A percentile compares a stretch with the other conserved stretches of the same genome.
phyloP scores from a whole-genome alignment of 257 asterid species.

The Solanum phureja region DNA sequence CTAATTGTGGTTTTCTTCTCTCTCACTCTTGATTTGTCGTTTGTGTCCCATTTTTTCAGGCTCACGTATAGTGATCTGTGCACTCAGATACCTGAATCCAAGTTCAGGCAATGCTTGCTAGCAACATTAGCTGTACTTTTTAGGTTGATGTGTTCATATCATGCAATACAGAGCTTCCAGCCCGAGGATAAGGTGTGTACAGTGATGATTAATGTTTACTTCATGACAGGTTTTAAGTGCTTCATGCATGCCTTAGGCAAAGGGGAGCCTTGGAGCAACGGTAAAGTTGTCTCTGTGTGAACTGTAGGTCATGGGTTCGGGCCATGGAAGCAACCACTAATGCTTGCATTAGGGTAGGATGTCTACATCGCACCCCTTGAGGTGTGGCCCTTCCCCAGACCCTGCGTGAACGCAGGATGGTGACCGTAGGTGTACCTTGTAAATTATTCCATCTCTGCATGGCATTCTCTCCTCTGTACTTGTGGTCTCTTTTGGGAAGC shows the following conservation, averaged over 20 bases:
- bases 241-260: neutral
- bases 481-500: neutral
- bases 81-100: constrained; percentile 84
- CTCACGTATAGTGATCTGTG: constrained; percentile 96
- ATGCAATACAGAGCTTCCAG: constrained; percentile 70
- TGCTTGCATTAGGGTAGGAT: neutral
- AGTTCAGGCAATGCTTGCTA: constrained; percentile 81
- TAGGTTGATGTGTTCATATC: constrained; percentile 88
- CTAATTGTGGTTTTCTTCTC: constrained; percentile 9
- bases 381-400: neutral
- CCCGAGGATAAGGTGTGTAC: constrained; percentile 59
- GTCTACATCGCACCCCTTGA: neutral
- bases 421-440: neutral
- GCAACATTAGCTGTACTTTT: constrained; percentile 78
- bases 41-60: constrained; percentile 33
- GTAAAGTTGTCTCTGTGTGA: neutral
- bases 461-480: neutral
- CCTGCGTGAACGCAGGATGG: neutral
- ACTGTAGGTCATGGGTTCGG: neutral
- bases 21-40: constrained; percentile 19
- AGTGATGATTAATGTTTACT: neutral
- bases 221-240: neutral
- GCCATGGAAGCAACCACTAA: neutral
- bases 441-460: neutral
- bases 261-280: neutral